Base-by-base conservation (phyloP, 1,139 yeast species). In the Lodderomyces beijingensis region DNA sequence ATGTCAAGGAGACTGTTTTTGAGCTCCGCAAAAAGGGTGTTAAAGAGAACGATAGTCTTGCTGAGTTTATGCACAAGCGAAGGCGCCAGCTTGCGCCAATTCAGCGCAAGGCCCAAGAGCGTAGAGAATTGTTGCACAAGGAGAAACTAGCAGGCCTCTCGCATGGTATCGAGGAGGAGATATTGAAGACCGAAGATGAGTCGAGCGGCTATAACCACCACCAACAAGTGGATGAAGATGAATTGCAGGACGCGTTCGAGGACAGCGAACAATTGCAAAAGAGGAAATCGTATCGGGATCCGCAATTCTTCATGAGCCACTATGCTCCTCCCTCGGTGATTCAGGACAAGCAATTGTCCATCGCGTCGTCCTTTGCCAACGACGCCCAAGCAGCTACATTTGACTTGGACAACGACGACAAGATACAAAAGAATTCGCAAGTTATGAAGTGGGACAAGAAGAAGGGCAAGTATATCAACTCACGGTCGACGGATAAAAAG, bases 401-500 rank as follows among this genome's bases (percentile, higher is more conserved):
- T 56, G 96, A 89, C 54, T 65, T 93, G 45, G 80, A 73, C 36
- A 78, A 74, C 36, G 97, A 91, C 49, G 98, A 86, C 48, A 77
- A 76, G 45, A 62, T 70, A 29, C 79, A 71, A 51, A 71, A 62
- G 17, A 79, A 79, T 45, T 10, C 7, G 40, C 91, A 85, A 44
- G 78, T 83, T 30, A 81, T 81, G 74, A 74, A 77, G 55, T 93
- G 98, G 98, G 97, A 91, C 62, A 84, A 77, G 59, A 88, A 88
- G 74, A 83, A 86, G 58, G 94, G 95, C 47, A 88, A 88, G 46
- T 91, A 86, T 57, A 74, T 89, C 52, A 87, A 88, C 53, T 70
- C 86, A 13, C 79, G 77, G 47, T 85, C 93, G 38, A 74, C 83
- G 16, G 91, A 85, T 50, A 77, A 81, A 55, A 89, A 86, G 61